Percentiles rank a stretch among this genome's conserved stretches.
Evolutionary conservation across 768 basidiomycete species (phyloP).

Genomic region (Tulasnella sp.): DNA sequence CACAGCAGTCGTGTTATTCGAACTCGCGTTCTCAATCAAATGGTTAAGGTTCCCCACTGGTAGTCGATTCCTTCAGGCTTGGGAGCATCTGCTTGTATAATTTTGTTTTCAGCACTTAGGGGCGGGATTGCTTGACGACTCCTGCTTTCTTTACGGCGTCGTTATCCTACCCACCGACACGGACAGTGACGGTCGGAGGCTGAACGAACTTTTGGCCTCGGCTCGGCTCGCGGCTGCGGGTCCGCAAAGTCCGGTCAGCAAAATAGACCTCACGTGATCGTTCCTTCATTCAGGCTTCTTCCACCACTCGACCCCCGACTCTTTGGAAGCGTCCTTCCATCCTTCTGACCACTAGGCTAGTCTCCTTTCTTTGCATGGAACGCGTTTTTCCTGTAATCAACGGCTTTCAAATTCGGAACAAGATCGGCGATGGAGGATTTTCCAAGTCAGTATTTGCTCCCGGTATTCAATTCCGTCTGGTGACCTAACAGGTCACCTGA

Average conservation of each 20-base stretch:
- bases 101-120: background rate
- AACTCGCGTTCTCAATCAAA: too few relatives aligned
- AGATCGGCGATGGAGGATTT: constrained; percentile 84
- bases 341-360: background rate
- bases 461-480: background rate
- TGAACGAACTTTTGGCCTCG: background rate
- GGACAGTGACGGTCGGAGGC: too few relatives aligned
- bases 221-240: background rate
- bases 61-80: too few relatives aligned
- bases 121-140: too few relatives aligned
- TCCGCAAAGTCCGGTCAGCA: background rate
- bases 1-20: too few relatives aligned
- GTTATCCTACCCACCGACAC: too few relatives aligned
- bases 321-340: background rate
- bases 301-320: background rate
- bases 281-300: background rate
- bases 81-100: background rate
- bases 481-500: background rate
- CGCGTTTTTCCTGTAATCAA: constrained; percentile 1
- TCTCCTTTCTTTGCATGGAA: background rate
- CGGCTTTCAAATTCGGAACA: constrained; percentile 61
- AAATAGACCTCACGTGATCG: background rate
- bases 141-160: too few relatives aligned
- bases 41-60: too few relatives aligned
- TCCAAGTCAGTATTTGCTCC: constrained; percentile 51